phyloP scores from a whole-genome alignment of 352 stramenopile genomes.

The Detonula confervacea region DNA sequence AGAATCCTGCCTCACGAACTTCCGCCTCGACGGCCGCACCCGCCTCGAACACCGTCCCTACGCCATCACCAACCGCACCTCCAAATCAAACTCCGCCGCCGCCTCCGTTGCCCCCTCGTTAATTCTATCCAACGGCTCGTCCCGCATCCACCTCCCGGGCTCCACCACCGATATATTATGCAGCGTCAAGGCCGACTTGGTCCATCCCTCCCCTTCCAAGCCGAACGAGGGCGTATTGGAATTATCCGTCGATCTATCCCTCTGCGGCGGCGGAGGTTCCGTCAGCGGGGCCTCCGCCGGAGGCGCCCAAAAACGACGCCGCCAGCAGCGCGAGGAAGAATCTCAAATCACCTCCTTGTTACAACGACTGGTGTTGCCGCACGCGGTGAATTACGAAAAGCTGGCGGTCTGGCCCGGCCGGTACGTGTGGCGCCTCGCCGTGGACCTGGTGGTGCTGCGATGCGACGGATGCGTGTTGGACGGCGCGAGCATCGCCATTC shows the following conservation, averaged over 20 bases:
- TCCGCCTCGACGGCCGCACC: slow-evolving; percentile 65
- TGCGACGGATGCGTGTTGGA: slow-evolving; percentile 72
- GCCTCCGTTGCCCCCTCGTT: slow-evolving; percentile 26
- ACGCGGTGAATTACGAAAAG: slow-evolving; percentile 55
- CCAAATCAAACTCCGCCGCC: background rate
- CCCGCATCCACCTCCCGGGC: slow-evolving; percentile 62
- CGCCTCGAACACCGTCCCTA: slow-evolving; percentile 60
- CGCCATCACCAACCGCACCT: slow-evolving; percentile 28
- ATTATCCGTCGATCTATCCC: slow-evolving; percentile 66
- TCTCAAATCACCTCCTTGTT: slow-evolving; percentile 60
- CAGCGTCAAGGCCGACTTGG: slow-evolving; percentile 73
- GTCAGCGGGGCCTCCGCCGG: background rate
- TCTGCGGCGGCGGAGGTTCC: slow-evolving; percentile 23
- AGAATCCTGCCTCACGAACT: slow-evolving; percentile 67
- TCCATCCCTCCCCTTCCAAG: slow-evolving; percentile 49
- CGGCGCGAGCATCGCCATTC: slow-evolving; percentile 55
- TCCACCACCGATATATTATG: slow-evolving; percentile 72
- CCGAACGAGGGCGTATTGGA: slow-evolving; percentile 64
- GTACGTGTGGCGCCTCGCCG: slow-evolving; percentile 72
- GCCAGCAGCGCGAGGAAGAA: slow-evolving; percentile 37
- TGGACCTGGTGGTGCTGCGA: slow-evolving; percentile 65
- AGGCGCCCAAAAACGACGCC: slow-evolving; percentile 6
- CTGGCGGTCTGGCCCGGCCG: slow-evolving; percentile 60
- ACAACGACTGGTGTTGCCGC: slow-evolving; percentile 59
- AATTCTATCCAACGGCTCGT: slow-evolving; percentile 71